Conservation (phyloP, 1,139 yeast genomes). For the Candida smagusa region DNA sequence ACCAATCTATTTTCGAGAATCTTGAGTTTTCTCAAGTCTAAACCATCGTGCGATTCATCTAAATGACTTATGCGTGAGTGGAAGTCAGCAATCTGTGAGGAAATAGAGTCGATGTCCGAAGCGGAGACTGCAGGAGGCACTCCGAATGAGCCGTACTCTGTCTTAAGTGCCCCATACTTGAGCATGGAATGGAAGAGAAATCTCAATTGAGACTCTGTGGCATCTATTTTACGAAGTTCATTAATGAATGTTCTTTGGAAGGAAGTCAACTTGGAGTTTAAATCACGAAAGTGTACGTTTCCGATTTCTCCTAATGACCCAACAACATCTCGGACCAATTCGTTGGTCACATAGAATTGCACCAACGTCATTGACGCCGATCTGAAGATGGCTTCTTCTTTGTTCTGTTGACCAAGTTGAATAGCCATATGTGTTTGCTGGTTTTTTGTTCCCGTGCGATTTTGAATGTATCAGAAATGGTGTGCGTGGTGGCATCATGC, state of each 20-base stretch:
- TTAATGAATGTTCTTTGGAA: constrained; percentile 86
- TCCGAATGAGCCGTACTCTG: constrained; percentile 12
- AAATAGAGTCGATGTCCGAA: constrained; percentile 19
- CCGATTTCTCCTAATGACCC: constrained; percentile 80
- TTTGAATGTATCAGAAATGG: too few relatives aligned
- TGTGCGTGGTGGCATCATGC: too few relatives aligned
- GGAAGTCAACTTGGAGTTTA: constrained; percentile 71
- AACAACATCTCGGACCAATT: constrained; percentile 83
- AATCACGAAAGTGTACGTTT: constrained; percentile 83
- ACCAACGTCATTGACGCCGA: constrained; percentile 95
- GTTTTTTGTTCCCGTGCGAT: too few relatives aligned
- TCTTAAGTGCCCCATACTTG: constrained; percentile 14
- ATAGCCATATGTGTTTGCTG: too few relatives aligned
- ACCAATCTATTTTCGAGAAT: constrained; percentile 21
- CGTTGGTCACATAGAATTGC: constrained; percentile 89
- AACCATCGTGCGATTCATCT: constrained; percentile 17
- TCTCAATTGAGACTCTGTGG: constrained; percentile 26
- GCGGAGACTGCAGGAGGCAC: constrained; percentile 12
- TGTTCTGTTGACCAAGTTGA: too few relatives aligned
- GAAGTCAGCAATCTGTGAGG: constrained; percentile 12
- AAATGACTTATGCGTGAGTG: constrained; percentile 20
- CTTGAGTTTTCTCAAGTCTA: constrained; percentile 13
- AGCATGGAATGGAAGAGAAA: constrained; percentile 19
- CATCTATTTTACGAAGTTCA: constrained; percentile 62
- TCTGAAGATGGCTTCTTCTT: constrained; percentile 27